Evolutionary conservation across 306 rosid genomes (phyloP), one percentile per base, ranked within the genome.

Genomic region (Alnus glutinosa): DNA sequence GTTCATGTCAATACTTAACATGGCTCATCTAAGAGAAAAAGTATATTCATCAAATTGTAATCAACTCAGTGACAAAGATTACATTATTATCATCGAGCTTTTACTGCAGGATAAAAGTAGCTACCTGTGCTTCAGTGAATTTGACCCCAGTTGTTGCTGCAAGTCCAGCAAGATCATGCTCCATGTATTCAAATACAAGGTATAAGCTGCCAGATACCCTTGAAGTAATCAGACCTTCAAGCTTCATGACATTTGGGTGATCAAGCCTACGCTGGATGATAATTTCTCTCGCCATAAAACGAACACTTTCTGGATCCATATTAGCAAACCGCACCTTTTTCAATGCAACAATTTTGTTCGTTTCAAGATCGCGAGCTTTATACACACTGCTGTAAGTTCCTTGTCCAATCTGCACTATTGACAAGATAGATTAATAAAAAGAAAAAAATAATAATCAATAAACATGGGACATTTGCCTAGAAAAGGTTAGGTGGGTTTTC

Each of bases 201-300:
- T 91, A 93, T 61, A 93, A 81, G 87, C 97, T 93, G 70, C 94
- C 97, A 15, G 98, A 93, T 64, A 86, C 89, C 84, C 85, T 88
- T 15, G 98, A 93, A 59, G 98, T 89, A 50, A 93, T 93, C 63
- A 91, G 86, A 73, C 98, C 93, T 90, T 91, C 90, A 74, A 93
- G 98, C 84, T 91, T 93, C 97, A 93, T 91, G 76, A 93, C 88
- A 87, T 93, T 93, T 52, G 97, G 98, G 88, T 93, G 98, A 84
- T 93, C 89, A 81, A 93, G 92, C 86, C 90, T 89, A 39, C 97
- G 89, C 30, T 87, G 67, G 48, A 93, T 81, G 49, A 93, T 71
- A 72, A 93, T 88, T 81, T 93, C 98, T 76, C 98, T 86, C 0
- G 97, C 91, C 98, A 93, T 93, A 77, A 93, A 93, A 9, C 94